Base-by-base conservation (phyloP, 495 filamentous ascomycete species). In the Aspergillus sclerotiicarbonarius region DNA sequence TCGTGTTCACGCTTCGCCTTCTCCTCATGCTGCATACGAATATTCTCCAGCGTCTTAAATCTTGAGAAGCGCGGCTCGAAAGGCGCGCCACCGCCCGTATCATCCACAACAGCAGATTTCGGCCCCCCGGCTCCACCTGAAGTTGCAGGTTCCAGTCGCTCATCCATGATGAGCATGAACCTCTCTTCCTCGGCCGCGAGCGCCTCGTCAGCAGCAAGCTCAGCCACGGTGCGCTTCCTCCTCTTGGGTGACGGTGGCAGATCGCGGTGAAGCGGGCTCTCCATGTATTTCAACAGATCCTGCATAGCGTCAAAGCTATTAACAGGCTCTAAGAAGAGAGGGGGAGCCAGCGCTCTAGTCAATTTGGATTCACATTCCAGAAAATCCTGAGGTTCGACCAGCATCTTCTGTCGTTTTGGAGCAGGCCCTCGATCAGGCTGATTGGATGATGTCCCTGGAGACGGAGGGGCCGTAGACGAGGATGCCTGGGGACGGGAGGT, bases 81-180 rank as follows among this genome's bases (percentile, higher is more conserved):
- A 19, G 86, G 72, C 8, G 82, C 76, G 2, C 82, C 78, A 48
- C 84, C 87, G 31, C 85, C 81, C 50, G 87, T 83, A n/a, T 86
- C 90, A 64, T 95, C 90, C 12, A 84, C 86, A 54, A 84, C 86
- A 4, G 84, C 77, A 49, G 87, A 82, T 58, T 85, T 88, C 1
- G 80, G 77, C 20, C 71, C 80, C 41, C 76, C 81, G 37, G 84
- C 80, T 15, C 77, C 80, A 47, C 81, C 76, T 0, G 82, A 80
- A 41, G 77, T 73, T 16, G 80, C 80, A 10, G 87, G 77, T 20
- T 85, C 82, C 46, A 90, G 78, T 13, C 90, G 82, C 63, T 98
- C 95, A 56, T 99, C 94, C 77, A 93, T 86, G 48, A 90, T 87
- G 35, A 98, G 90, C 88, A 98, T 92, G 62, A 91, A 92, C 29